Base-by-base conservation (phyloP, 2,329 filamentous ascomycete species). In the Cladosporium sp. region DNA sequence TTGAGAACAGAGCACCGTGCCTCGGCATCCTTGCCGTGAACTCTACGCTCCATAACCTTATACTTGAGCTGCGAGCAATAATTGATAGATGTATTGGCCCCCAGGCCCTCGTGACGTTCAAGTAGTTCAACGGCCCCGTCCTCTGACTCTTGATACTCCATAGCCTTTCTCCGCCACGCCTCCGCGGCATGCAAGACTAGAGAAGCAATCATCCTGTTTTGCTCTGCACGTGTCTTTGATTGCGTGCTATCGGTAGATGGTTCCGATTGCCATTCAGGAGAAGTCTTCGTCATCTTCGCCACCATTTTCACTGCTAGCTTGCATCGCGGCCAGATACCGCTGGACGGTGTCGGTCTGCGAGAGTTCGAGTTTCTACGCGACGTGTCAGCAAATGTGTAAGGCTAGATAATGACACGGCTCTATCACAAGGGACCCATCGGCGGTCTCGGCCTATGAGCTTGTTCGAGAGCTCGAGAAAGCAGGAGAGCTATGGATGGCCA, bases 311-410 rank as follows among this genome's bases (percentile, higher is more conserved):
- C 64, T 67, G 68, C 66, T 46, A 69, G 29, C 60, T 31, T 67
- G 68, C 65, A 72, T 68, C 52, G 61, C 33, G 11, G 69, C 69
- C 57, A 78, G 68, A 64, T 76, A 77, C 49, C 67, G 52, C 61
- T 70, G 68, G n/a, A 78, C 76, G 18, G 72, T 69, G 10, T 70
- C 65, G 37, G 67, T 70, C 50, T 74, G 68, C 11, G 73, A 70
- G 46, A 78, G 71, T 57, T 72, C 69, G 23, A 72, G 29, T 70
- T 77, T 77, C 74, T 78, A 65, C 37, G 21, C 28, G 23, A 56
- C 12, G 26, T 35, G 56, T 59, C 56, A 63, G 61, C 12, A 40
- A 63, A 46, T 26, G 33, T 26, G 50, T 35, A 46, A 37, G 29
- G 61, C 61, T 63, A 63, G 50, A 63, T n/a, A 63, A 46, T 35